These are phyloP conservation scores for Tulasnella calospora DNA, from an alignment of 768 basidiomycete species.

Conservation along the genomic window DNA sequence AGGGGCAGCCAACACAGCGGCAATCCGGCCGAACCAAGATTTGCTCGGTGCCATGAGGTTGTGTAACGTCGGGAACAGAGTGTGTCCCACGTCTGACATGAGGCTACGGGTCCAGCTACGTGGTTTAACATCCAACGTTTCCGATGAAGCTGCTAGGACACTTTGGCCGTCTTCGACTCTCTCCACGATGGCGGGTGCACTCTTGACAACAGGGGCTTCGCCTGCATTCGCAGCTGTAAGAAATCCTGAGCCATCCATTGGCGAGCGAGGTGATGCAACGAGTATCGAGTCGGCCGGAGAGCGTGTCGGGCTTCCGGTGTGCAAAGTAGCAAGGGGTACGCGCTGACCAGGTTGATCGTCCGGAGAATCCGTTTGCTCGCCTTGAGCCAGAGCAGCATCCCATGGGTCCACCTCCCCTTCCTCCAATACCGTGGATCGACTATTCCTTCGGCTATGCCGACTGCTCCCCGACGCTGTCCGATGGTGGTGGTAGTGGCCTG, in stretches of 20 bases:
- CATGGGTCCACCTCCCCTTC: slow-evolving; percentile 44
- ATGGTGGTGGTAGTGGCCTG: slow-evolving; percentile 54
- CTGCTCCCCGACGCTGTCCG: slow-evolving; percentile 38
- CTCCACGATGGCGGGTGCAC: not conserved
- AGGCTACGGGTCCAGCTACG: slow-evolving; percentile 39
- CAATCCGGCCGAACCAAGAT: slow-evolving; percentile 56
- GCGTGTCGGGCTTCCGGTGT: not conserved
- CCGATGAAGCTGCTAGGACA: not conserved
- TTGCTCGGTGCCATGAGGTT: slow-evolving; percentile 62
- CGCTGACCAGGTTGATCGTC: not conserved
- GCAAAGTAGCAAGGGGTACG: not conserved
- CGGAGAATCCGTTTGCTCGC: not conserved
- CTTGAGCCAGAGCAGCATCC: slow-evolving; percentile 43
- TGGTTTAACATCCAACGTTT: slow-evolving; percentile 32
- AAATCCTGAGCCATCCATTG: not conserved
- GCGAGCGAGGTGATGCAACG: not conserved
- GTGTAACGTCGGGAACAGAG: slow-evolving; percentile 81
- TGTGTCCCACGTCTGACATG: slow-evolving; percentile 48
- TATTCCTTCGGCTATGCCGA: slow-evolving; percentile 8
- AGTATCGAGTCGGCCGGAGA: not conserved
- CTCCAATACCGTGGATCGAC: not conserved
- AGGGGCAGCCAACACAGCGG: slow-evolving; percentile 76
- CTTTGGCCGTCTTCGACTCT: not conserved
- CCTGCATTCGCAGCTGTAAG: not conserved
- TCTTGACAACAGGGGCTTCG: slow-evolving; percentile 31